Evolutionary conservation across 2,329 filamentous ascomycete species (phyloP), one percentile per base, ranked within the genome.

Genomic region (Botrytis paeoniae): DNA sequence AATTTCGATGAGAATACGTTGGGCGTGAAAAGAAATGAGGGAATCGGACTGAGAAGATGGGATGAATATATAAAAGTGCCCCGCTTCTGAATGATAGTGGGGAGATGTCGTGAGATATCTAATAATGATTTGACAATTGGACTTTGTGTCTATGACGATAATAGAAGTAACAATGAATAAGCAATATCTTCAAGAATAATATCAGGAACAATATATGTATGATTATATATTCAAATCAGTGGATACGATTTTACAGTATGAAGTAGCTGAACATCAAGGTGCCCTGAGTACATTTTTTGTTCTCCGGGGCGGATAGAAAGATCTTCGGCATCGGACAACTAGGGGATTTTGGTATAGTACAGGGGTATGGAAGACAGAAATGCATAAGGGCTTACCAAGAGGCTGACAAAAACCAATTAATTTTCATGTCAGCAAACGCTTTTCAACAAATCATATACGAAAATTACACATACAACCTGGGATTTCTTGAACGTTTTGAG

Each of bases 361-460:
- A 63, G 60, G 37, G 63, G 37, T n/a, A 63, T 16, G 18, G 48
- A 69, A 12, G 25, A 18, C 43, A 37, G 32, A 29, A 51, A n/a
- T 51, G 45, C 43, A 54, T 29, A 54, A 29, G 4, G 64, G 64
- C 43, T 66, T 32, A 51, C 63, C 20, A 41, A 63, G 41, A 72
- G 72, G 75, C 75, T 76, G 70, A 75, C 66, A 60, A 64, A 73
- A 69, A 25, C 48, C 25, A 71, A 62, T 72, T 14, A 51, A 73
- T 73, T 75, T 71, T 66, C 70, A 63, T 73, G 75, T 76, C 75
- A 76, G 75, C 75, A 74, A 54, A 71, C 29, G 71, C 22, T n/a
- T 14, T n/a, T 65, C 60, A 54, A 16, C 66, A 69, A 69, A 69
- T 69, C 66, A 69, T 22, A 32, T 20, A 22, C n/a, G n/a, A 32